Evolutionary conservation across 2,329 filamentous ascomycete species (phyloP), one percentile per base, ranked within the genome.

Genomic region (Helicocarpus griseus): DNA sequence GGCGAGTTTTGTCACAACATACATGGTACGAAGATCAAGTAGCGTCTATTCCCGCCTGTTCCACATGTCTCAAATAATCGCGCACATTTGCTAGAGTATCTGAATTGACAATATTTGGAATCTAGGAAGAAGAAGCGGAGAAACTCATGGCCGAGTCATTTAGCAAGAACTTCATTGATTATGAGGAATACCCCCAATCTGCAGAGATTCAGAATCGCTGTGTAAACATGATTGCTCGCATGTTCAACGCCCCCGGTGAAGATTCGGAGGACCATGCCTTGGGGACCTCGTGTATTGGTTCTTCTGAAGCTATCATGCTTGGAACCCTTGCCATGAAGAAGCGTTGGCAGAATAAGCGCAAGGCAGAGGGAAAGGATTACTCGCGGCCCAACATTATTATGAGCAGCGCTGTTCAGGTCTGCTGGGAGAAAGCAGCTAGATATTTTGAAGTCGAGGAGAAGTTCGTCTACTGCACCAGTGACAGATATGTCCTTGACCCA

Each of bases 391-490:
- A 97, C 72, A 85, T 97, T 55, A 75, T 97, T 75, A 96, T 97
- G 91, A 93, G 87, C 61, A 89, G 87, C 24, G 90, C 91, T 29
- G 91, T 96, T 2, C 91, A 97, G 72, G 91, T 96, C 38, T 95
- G 89, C 77, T 96, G 90, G 90, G 89, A 96, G 70, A 96, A 96
- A 75, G 85, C 86, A 0, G 82, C 85, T 4, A 79, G 89, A 48
- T 95, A 94, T 73, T 93, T 95, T 61, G 91, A 97, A 63, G 80
- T 96, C 39, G 91, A 96, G 60, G 90, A 96, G 75, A 88, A 87
- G 71, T 89, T 80, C 56, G 78, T 82, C 53, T 83, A 76, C 67
- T 83, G 79, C 66, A 82, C 79, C 3, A 68, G 75, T 4, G 74
- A 77, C 8, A 77, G 81, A 54, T 84, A 77, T 54, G 79, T 83